Conservation (phyloP, 441 rosid species). For the Gossypium davidsonii region DNA sequence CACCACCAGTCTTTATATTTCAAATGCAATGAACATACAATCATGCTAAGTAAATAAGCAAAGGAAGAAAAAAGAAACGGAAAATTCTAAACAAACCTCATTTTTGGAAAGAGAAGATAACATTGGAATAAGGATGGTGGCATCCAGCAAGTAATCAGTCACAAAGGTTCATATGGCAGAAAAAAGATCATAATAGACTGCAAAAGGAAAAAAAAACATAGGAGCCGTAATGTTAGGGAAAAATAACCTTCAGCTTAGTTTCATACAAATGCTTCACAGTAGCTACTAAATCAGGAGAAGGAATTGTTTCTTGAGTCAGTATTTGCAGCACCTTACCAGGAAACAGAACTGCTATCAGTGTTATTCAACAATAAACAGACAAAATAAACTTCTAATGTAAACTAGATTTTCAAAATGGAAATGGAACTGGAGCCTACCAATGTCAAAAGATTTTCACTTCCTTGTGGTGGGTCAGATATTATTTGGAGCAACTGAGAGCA, state of each 20-base stretch:
- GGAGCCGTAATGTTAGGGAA: slow-evolving; percentile 6
- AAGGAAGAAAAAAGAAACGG: neutral
- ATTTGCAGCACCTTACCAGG: slow-evolving; percentile 79
- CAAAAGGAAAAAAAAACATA: neutral
- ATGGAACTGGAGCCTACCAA: slow-evolving; percentile 43
- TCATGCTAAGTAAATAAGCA: neutral
- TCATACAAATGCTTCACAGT: slow-evolving; percentile 95
- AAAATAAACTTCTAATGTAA: slow-evolving; percentile 12
- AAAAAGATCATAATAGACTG: neutral
- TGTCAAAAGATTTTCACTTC: slow-evolving; percentile 94
- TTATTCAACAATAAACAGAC: slow-evolving; percentile 19
- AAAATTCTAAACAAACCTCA: slow-evolving; percentile 50
- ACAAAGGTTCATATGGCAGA: slow-evolving; percentile 10
- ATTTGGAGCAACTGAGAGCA: slow-evolving; percentile 65
- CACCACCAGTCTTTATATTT: neutral
- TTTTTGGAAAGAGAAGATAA: slow-evolving; percentile 88
- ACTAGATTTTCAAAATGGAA: slow-evolving; percentile 11
- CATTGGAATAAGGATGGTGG: slow-evolving; percentile 90
- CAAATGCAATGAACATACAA: neutral
- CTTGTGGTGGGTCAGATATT: slow-evolving; percentile 95
- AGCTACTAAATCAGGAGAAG: slow-evolving; percentile 72
- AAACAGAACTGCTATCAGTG: slow-evolving; percentile 26
- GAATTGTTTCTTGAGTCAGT: slow-evolving; percentile 77
- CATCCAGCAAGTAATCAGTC: slow-evolving; percentile 67
- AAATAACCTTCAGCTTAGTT: slow-evolving; percentile 82